Evolutionary conservation across 1,284 basidiomycete genomes (phyloP).

Genomic region (Tausonia pullulans): DNA sequence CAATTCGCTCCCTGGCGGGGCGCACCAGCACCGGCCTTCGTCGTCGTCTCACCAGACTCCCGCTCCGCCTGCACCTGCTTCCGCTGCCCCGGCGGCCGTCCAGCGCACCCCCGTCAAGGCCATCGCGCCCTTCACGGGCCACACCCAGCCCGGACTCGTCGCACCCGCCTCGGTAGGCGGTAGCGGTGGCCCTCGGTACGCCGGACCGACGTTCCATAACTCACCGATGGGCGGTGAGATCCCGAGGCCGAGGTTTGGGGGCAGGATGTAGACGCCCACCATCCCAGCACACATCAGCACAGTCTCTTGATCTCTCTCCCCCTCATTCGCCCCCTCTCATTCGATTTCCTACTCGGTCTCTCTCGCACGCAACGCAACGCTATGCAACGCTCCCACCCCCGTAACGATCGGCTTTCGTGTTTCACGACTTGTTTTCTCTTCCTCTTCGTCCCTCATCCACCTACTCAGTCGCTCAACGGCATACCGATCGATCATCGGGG

Average conservation of each 20-base stretch:
- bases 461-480: background rate
- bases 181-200: slow-evolving; percentile 25
- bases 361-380: background rate
- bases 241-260: slow-evolving; percentile 25
- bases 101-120: background rate
- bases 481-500: background rate
- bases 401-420: background rate
- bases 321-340: background rate
- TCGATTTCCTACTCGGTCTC: background rate
- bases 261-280: background rate
- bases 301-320: background rate
- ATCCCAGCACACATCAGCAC: background rate
- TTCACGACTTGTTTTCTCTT: background rate
- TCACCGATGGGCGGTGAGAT: slow-evolving; percentile 29
- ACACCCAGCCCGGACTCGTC: background rate
- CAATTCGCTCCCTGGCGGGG: background rate
- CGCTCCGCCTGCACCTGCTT: background rate
- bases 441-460: background rate
- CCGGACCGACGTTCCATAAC: slow-evolving; percentile 34
- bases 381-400: background rate
- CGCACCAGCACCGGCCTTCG: background rate
- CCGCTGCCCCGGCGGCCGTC: background rate
- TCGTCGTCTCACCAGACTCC: background rate
- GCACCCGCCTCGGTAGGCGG: background rate
- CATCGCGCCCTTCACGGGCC: background rate